Base-by-base conservation (phyloP, 305 asterid species). In the Vinca major region DNA sequence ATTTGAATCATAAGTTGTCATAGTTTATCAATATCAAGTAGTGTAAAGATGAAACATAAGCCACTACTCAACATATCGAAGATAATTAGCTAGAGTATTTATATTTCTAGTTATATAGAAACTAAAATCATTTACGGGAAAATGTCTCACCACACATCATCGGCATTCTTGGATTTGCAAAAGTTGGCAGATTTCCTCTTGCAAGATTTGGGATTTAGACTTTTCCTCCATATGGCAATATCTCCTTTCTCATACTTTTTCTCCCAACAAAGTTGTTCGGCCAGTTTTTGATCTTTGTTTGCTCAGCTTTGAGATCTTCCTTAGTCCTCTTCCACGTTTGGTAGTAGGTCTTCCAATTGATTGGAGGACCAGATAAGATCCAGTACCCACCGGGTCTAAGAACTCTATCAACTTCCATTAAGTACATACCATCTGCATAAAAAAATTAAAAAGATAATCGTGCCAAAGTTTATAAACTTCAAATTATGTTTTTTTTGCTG, bases 341-440 rank as follows among this genome's bases (percentile, higher is more conserved):
- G 67, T 85, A 86, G 82, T 89, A 86, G 16, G 89, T 92, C 77
- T 88, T 89, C 98, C 98, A 92, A 71, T 92, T 89, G 81, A 92
- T 90, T 20, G 98, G 98, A 66, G 98, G 98, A 73, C 96, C 98
- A 61, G 98, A 92, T 69, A 92, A 78, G 63, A 92, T 84, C 98
- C 98, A 92, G 78, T 80, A 89, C 57, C 98, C 98, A 75, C 96
- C 96, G 41, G 96, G 96, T 82, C 98, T 78, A 62, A 92, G 89
- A 72, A 92, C 96, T 75, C 98, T 79, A 72, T 92, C 98, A 67
- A 92, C 96, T 83, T 92, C 98, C 91, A 78, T 86, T 54, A 92
- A 78, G 76, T 89, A 89, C 83, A 80, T 83, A 64, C 98, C 96
- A 71, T 82, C 98, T 92, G 70, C 71, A 84, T 13, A 73, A 37